phyloP scores from a whole-genome alignment of 768 basidiomycete genomes.

The Gelatoporia subvermispora region DNA sequence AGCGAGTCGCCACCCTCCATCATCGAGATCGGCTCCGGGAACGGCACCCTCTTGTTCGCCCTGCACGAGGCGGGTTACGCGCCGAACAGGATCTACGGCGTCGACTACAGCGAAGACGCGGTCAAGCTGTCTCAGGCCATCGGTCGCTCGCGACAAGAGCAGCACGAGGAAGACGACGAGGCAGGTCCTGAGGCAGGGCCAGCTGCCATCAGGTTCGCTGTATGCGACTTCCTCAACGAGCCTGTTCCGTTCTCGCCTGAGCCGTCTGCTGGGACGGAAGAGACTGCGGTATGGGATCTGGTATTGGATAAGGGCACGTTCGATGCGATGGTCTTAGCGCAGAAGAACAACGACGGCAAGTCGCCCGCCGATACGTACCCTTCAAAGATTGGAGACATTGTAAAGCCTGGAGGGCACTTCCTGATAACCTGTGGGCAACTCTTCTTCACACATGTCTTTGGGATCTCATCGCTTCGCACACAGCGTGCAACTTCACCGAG shows the following conservation, averaged over 20 bases:
- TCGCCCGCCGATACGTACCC: conserved; percentile 61
- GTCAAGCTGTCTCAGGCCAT: conserved; percentile 59
- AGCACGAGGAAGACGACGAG: conserved; percentile 1
- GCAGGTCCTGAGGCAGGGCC: conserved; percentile 21
- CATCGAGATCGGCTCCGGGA: conserved; percentile 78
- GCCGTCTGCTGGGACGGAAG: conserved; percentile 9
- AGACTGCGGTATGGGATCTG: conserved; percentile 54
- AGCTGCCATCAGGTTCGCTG: conserved; percentile 45
- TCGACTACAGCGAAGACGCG: conserved; percentile 77
- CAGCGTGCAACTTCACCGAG: conserved; percentile 80
- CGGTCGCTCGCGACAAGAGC: conserved; percentile 28
- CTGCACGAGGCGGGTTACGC: conserved; percentile 65
- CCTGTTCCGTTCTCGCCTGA: conserved; percentile 35
- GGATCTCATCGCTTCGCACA: not conserved
- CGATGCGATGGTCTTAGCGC: conserved; percentile 75
- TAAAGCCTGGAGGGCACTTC: conserved; percentile 66
- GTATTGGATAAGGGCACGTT: conserved; percentile 86
- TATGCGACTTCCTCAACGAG: conserved; percentile 62
- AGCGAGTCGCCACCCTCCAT: conserved; percentile 39
- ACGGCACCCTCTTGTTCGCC: conserved; percentile 71
- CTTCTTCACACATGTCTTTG: not conserved
- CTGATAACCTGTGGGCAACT: conserved; percentile 74
- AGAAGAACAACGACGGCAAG: conserved; percentile 48
- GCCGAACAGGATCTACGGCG: conserved; percentile 46
- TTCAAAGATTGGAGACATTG: conserved; percentile 43